Evolutionary conservation across 2,329 filamentous ascomycete genomes (phyloP).

Genomic region (Coniochaeta sp.): DNA sequence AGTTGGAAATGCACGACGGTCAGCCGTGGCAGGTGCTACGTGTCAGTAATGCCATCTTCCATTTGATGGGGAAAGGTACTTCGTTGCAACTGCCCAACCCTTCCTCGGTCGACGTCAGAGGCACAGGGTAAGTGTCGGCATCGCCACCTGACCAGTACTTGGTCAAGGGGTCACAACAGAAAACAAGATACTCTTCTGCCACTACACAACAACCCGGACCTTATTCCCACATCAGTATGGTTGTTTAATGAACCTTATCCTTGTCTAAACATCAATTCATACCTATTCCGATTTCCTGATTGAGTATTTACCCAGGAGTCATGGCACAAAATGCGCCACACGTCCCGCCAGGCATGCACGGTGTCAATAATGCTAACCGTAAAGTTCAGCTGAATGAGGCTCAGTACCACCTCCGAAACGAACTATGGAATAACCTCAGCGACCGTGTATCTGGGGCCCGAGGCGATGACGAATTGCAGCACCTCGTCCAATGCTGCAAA

Average conservation of each 20-base stretch:
- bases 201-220: no score
- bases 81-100: no score
- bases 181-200: no score
- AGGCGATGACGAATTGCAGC: not conserved
- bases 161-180: no score
- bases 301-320: not conserved
- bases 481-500: not conserved
- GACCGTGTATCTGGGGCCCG: not conserved
- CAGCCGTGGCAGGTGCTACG: not conserved
- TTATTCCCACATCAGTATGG: no score
- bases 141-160: no score
- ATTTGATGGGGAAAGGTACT: no score
- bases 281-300: not conserved
- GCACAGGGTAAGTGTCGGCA: no score
- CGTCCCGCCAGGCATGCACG: not conserved
- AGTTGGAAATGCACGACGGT: not conserved
- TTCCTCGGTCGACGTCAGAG: no score
- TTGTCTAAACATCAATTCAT: not conserved
- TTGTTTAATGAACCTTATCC: no score
- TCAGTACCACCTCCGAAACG: not conserved
- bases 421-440: not conserved
- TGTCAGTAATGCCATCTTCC: not conserved
- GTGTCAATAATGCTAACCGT: not conserved
- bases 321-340: not conserved
- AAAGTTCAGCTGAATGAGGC: not conserved